Evolutionary conservation across 371 early-diverging fungal genomes (phyloP), one percentile per base, ranked within the genome.

Genomic region (Dichotomocladium elegans): DNA sequence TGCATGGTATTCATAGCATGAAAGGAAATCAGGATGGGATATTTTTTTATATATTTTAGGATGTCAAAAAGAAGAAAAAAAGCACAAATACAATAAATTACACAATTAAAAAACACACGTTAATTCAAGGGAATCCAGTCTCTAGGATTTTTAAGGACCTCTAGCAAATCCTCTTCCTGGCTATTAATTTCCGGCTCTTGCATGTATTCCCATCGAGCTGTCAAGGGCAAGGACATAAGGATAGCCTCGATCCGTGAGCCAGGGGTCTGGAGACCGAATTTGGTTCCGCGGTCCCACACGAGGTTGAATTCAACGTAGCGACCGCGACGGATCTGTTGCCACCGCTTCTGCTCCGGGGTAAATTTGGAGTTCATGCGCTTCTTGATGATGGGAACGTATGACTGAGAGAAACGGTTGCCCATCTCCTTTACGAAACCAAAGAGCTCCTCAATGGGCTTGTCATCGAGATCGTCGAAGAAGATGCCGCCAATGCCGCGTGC

Each of bases 261-360:
- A n/a, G 89, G 90, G 3, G 93, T 91, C 60, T 81, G 68, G 43
- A 94, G 65, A 4, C 94, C 94, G 72, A 93, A 94, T 62, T 92
- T 91, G 27, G 94, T 94, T 40, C 94, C 94, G 28, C 94, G 82
- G 62, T 94, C 94, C 63, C 90, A 83, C 15, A 93, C 81, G 61
- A 93, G 63, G 57, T 94, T 94, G 67, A 94, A 94, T 65, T 94
- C 94, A 8, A 90, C 92, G 61, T 94, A 94, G 14, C 92, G 83
- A 10, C 94, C 94, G 26, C 94, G 82, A 33, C 94, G 81, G 14
- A 94, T 52, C 53, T 91, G 87, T 69, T 92, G 93, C 93, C 93
- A 94, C 12, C 68, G 61, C 53, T 83, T 87, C 68, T 90, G 78
- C 21, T 81, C 82, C 3, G 73, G 66, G 17, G 83, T 80, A 55